phyloP scores from a whole-genome alignment of 1,284 basidiomycete species.

The Fomitopsis schrenkii region DNA sequence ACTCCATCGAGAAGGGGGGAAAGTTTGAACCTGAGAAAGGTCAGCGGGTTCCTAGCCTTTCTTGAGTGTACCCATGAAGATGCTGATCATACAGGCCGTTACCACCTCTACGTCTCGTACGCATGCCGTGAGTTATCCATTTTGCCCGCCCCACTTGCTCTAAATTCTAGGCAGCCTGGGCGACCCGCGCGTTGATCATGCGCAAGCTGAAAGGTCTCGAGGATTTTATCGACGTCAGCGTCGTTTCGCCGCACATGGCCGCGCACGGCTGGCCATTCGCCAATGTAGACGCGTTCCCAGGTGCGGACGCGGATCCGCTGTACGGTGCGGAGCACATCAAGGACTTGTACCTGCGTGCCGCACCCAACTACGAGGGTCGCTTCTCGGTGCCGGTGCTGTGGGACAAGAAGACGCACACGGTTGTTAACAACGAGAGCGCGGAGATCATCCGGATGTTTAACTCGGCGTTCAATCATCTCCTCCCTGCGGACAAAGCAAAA shows the following conservation, averaged over 20 bases:
- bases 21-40: slow-evolving; percentile 83
- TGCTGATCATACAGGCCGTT: slow-evolving; percentile 54
- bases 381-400: slow-evolving; percentile 94
- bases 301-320: slow-evolving; percentile 68
- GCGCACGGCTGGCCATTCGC: slow-evolving; percentile 87
- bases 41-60: not conserved
- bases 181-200: slow-evolving; percentile 85
- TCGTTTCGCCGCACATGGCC: slow-evolving; percentile 90
- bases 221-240: slow-evolving; percentile 74
- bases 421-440: slow-evolving; percentile 94
- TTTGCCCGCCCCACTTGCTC: not conserved
- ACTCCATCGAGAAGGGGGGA: slow-evolving; percentile 67
- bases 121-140: slow-evolving; percentile 60
- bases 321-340: slow-evolving; percentile 71
- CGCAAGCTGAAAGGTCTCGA: slow-evolving; percentile 92
- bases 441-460: slow-evolving; percentile 96
- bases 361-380: slow-evolving; percentile 69
- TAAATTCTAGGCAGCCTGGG: slow-evolving; percentile 66
- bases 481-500: slow-evolving; percentile 62
- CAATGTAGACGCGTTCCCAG: slow-evolving; percentile 63
- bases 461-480: slow-evolving; percentile 70
- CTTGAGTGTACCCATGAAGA: not conserved
- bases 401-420: slow-evolving; percentile 87
- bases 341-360: slow-evolving; percentile 81
- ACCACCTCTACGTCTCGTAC: slow-evolving; percentile 85